Evolutionary conservation across 176 grass and related monocot genomes (phyloP).

Genomic region (Elymus sibiricus): DNA sequence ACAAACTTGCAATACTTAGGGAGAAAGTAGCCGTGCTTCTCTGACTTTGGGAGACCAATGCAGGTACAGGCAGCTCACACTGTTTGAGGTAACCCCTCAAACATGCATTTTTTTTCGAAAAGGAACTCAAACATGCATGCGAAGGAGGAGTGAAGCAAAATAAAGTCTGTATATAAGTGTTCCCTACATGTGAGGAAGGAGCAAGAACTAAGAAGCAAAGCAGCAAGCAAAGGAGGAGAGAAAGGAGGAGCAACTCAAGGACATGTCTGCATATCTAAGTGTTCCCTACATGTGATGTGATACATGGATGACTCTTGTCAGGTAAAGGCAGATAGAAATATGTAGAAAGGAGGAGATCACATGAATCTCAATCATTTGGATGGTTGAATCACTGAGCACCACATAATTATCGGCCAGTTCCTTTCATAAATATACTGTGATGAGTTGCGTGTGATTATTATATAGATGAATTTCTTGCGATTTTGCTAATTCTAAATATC

Average conservation of each 20-base stretch:
- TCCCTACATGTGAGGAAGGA: background rate
- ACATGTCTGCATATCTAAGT: too few species aligned
- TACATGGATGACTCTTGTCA: background rate
- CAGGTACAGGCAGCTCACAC: constrained; percentile 22
- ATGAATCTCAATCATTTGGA: background rate
- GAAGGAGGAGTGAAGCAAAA: constrained; percentile 42
- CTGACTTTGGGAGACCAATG: constrained; percentile 25
- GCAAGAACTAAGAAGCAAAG: too few species aligned
- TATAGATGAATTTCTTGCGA: too few species aligned
- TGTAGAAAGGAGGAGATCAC: background rate
- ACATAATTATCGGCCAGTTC: background rate
- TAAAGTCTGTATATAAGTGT: background rate
- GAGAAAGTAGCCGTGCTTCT: constrained; percentile 36
- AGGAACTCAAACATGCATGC: background rate
- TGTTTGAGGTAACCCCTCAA: constrained; percentile 30
- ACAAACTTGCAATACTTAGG: constrained; percentile 45
- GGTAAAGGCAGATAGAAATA: background rate
- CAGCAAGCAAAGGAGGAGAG: too few species aligned
- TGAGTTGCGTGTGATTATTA: too few species aligned
- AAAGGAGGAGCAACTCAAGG: too few species aligned
- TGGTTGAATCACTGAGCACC: background rate
- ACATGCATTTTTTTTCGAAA: background rate
- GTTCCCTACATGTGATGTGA: constrained; percentile 8
- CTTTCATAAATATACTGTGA: background rate
- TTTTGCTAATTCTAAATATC: background rate